These are phyloP conservation scores for Hypomontagnella monticulosa DNA, from an alignment of 495 filamentous ascomycete genomes.

Conservation along the genomic window DNA sequence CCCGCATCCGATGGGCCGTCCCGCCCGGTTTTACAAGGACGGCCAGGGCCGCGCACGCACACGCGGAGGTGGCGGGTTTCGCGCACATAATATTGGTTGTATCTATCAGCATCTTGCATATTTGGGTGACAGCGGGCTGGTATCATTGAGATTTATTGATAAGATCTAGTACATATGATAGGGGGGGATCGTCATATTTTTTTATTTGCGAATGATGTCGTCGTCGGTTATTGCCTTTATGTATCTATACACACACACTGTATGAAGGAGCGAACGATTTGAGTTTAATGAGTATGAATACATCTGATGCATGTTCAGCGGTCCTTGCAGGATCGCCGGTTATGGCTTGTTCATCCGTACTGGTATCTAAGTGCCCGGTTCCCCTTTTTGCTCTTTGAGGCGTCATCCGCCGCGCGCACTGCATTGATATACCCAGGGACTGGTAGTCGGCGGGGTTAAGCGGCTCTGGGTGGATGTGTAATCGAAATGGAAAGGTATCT, in stretches of 20 bases:
- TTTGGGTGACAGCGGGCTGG: constrained; percentile 8
- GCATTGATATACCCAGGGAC: neutral
- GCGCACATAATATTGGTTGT: constrained; percentile 19
- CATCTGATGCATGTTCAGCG: too few species aligned
- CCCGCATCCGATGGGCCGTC: constrained; percentile 9
- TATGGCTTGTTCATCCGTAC: too few species aligned
- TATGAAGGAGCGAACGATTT: too few species aligned
- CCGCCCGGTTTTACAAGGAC: neutral
- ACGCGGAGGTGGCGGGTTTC: constrained; percentile 4
- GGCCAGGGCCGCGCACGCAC: neutral
- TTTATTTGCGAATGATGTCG: too few species aligned
- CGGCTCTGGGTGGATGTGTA: constrained; percentile 1
- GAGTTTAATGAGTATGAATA: too few species aligned
- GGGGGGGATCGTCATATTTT: too few species aligned
- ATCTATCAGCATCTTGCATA: constrained; percentile 18
- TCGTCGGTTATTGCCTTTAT: too few species aligned
- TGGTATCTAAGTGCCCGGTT: neutral
- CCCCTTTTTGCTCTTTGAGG: constrained; percentile 5
- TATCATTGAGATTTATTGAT: constrained; percentile 8
- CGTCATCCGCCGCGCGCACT: neutral
- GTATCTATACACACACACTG: too few species aligned
- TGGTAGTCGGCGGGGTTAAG: neutral
- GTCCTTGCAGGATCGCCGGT: too few species aligned
- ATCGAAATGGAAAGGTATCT: constrained; percentile 2
- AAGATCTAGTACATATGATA: constrained; percentile 1